Evolutionary conservation across 202 grass and related monocot species (phyloP), one percentile per base, ranked within the genome.

Genomic region (Bolboschoenoplectus hybrid): DNA sequence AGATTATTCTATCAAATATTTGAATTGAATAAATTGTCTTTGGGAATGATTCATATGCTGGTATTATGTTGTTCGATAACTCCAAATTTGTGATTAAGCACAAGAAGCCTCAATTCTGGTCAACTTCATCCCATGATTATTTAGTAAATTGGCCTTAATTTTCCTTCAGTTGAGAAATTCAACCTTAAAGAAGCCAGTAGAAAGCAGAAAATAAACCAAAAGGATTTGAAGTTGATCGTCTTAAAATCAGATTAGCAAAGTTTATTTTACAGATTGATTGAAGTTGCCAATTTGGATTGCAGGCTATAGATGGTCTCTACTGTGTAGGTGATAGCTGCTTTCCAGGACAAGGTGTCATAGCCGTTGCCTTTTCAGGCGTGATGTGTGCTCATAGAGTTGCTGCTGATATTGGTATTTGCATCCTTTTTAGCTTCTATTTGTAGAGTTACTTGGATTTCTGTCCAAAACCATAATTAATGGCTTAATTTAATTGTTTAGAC

Each of bases 341-440:
- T 89, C 95, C 95, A 65, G 95, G 95, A 51, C 93, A 97, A 92
- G 95, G 95, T 53, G 93, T 97, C 26, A 95, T 97, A 74, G 95
- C 95, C 36, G 95, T 97, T 63, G 88, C 95, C 70, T 97, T 97
- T 91, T 97, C 95, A 20, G 95, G 95, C 60, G 77, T 97, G 75
- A 97, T 97, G 95, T 97, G 95, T 66, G 91, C 95, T 91, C 95
- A 95, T 68, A 89, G 95, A 86, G 95, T 97, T 85, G 93, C 95
- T 87, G 95, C 93, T 82, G 95, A 97, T 89, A 91, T 97, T 46
- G 95, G 95, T 97, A 86, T 69, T 39, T 76, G 72, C 36, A 85
- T 63, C 39, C 43, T 85, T 49, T 38, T 10, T 80, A 58, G 6
- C 9, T 70, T 19, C 35, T 67, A 81, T 47, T 68, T 41, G 10